Conservation (phyloP, 2,329 filamentous ascomycete genomes). For the Alternaria triticina region DNA sequence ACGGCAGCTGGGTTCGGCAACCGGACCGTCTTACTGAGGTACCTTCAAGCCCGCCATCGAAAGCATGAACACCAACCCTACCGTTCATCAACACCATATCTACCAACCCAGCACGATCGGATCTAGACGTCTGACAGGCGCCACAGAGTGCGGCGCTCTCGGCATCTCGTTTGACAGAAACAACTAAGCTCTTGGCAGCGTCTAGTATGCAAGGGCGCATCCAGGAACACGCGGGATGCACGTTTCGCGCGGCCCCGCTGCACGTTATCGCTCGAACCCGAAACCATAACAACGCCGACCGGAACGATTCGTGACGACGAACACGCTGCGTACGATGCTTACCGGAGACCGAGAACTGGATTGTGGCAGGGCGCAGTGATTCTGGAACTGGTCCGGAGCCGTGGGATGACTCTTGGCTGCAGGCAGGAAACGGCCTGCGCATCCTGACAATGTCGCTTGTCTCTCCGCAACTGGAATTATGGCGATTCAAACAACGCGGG, state of each 20-base stretch:
- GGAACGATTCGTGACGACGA: slow-evolving; percentile 1
- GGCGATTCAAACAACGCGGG: slow-evolving; percentile 14
- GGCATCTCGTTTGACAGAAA: slow-evolving; percentile 25
- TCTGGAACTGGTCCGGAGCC: slow-evolving; percentile 6
- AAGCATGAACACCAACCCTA: slow-evolving; percentile 1
- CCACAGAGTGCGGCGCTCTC: slow-evolving; percentile 16
- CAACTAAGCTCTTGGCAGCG: slow-evolving; percentile 30
- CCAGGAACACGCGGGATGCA: slow-evolving; percentile 19
- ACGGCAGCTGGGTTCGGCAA: neutral
- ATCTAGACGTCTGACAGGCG: slow-evolving; percentile 21
- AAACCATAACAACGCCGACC: slow-evolving; percentile 12
- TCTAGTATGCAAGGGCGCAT: slow-evolving; percentile 14
- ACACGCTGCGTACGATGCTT: slow-evolving; percentile 8
- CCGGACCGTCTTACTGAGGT: neutral
- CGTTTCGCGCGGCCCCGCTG: slow-evolving; percentile 27
- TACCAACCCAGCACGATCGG: neutral
- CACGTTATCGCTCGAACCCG: slow-evolving; percentile 8
- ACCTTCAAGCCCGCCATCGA: neutral
- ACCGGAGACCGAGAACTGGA: slow-evolving; percentile 1
- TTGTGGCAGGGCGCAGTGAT: slow-evolving; percentile 15
- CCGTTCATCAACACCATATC: slow-evolving; percentile 7
- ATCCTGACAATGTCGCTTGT: slow-evolving; percentile 37
- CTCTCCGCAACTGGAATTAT: slow-evolving; percentile 15
- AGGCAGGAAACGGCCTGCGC: slow-evolving; percentile 19
- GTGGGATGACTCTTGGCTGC: slow-evolving; percentile 20